These are phyloP conservation scores for Phytophthora sojae DNA, from an alignment of 352 stramenopile genomes.

Conservation along the genomic window DNA sequence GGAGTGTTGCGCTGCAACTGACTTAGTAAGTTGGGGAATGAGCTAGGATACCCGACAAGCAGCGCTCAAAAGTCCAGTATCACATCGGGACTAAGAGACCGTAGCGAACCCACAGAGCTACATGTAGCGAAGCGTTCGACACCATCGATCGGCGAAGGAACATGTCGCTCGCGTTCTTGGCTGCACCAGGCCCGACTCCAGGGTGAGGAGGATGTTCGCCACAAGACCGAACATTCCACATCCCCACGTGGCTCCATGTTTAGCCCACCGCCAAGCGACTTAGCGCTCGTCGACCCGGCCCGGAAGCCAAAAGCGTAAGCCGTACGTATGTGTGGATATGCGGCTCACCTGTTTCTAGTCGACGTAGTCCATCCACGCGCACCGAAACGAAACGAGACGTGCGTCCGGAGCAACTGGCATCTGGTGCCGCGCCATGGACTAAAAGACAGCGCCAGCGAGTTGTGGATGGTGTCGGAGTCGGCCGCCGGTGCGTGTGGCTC, in stretches of 20 bases:
- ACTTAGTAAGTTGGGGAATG: slow-evolving; percentile 29
- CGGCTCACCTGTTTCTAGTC: background rate
- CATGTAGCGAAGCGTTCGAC: background rate
- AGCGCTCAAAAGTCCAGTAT: background rate
- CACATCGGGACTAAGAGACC: background rate
- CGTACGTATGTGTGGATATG: background rate
- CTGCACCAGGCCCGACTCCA: background rate
- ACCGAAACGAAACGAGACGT: slow-evolving; percentile 23
- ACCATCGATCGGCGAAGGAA: background rate
- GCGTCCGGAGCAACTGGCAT: background rate
- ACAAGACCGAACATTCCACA: slow-evolving; percentile 7
- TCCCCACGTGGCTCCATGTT: slow-evolving; percentile 11
- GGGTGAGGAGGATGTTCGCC: slow-evolving; percentile 12
- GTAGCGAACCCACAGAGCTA: background rate
- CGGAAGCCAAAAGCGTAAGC: background rate
- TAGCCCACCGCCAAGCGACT: background rate
- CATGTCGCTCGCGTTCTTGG: background rate
- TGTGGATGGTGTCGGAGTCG: background rate
- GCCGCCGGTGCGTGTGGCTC: background rate
- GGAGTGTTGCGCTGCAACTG: background rate
- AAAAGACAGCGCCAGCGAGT: background rate
- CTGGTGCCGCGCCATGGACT: background rate
- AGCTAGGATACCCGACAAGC: slow-evolving; percentile 11
- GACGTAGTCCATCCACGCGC: slow-evolving; percentile 10
- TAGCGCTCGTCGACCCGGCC: background rate